These are phyloP conservation scores for Rhizopogon vesiculosus DNA, from an alignment of 768 basidiomycete species.

Conservation along the genomic window DNA sequence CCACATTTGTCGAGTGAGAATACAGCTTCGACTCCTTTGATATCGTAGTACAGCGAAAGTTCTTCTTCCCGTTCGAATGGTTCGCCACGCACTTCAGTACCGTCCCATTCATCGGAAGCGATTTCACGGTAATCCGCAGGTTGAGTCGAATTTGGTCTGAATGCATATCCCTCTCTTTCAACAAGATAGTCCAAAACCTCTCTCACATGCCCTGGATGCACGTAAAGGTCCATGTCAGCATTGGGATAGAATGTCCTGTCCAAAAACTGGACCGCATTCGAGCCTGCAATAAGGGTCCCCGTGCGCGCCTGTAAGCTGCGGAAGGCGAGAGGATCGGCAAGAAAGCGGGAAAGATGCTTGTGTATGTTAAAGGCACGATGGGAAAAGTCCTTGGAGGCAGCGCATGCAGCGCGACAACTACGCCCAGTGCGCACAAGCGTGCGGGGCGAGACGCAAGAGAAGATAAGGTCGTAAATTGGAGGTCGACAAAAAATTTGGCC, in stretches of 20 bases:
- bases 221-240: slow-evolving; percentile 46
- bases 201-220: slow-evolving; percentile 17
- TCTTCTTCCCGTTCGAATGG: slow-evolving; percentile 11
- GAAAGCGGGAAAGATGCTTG: slow-evolving; percentile 25
- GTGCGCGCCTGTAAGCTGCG: slow-evolving; percentile 35
- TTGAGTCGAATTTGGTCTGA: slow-evolving; percentile 16
- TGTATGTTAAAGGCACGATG: slow-evolving; percentile 25
- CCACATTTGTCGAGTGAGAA: slow-evolving; percentile 15
- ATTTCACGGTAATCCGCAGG: slow-evolving; percentile 8
- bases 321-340: slow-evolving; percentile 27
- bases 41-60: neutral
- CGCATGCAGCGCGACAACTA: slow-evolving; percentile 12
- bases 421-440: slow-evolving; percentile 13
- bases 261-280: slow-evolving; percentile 44
- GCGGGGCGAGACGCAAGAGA: slow-evolving; percentile 11
- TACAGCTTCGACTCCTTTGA: slow-evolving; percentile 7
- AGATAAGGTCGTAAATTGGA: slow-evolving; percentile 6
- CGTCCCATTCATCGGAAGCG: slow-evolving; percentile 5
- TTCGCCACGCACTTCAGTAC: neutral
- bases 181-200: slow-evolving; percentile 29
- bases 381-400: slow-evolving; percentile 10
- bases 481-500: slow-evolving; percentile 4
- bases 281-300: slow-evolving; percentile 43
- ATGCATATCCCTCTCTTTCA: slow-evolving; percentile 21
- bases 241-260: slow-evolving; percentile 34